Evolutionary conservation across 2,329 filamentous ascomycete species (phyloP), one percentile per base, ranked within the genome.

Genomic region (Monilinia fructicola): DNA sequence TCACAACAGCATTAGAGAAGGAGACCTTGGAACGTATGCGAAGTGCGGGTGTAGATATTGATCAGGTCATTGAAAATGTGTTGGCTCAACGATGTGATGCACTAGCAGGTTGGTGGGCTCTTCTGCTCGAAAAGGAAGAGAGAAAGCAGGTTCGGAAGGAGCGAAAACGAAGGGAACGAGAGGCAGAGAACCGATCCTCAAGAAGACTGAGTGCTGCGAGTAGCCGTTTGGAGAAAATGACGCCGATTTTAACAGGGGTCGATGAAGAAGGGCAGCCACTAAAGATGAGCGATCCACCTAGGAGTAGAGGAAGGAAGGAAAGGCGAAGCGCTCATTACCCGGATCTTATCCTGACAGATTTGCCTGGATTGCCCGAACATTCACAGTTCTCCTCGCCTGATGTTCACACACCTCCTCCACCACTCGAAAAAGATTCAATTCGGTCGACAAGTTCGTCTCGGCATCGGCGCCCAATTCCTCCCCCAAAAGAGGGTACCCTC

Each of bases 61-160:
- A 99, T 76, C 85, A 90, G 68, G 92, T 99, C 10, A 94, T 98
- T 70, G 94, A 98, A 76, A 96, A 95, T 73, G 95, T 99, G 3
- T 79, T 97, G 46, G 87, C 93, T 4, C 92, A 97, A 76, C 86
- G 92, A 71, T 98, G 95, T 75, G 94, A 99, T 78, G 85, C 90
- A 7, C 81, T 99, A 59, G 92, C 93, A 61, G 95, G 95, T 7
- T 99, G 95, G 95, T 99, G 95, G 95, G 91, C 92, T 3, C 79
- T 99, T 38, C 80, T 99, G 50, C 87, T 98, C 12, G 95, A 98
- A 75, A 99, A 98, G 77, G 95, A 99, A 76, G 87, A 93, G 76
- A 87, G 93, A 11, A 99, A 99, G 78, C 89, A 93, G 70, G 84
- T 81, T 69, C 84, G 93, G 68, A 84, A 89, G 69, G 93, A 97